A percentile compares a stretch with the other conserved stretches of the same genome.
These are phyloP conservation scores for Anastatica hierochuntica DNA, from an alignment of 345 rosid genomes.

Conservation along the genomic window DNA sequence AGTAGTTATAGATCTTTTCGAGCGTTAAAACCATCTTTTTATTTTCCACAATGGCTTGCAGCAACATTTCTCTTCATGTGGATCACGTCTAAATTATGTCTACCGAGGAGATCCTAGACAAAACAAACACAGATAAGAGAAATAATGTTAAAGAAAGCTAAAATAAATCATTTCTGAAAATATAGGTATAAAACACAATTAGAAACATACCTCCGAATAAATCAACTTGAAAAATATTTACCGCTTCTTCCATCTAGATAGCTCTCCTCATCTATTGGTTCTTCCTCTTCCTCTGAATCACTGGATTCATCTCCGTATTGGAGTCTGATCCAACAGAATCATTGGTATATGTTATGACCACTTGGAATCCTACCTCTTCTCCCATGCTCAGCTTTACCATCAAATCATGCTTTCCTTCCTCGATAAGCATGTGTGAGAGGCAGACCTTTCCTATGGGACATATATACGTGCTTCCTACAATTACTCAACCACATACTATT, in stretches of 20 bases:
- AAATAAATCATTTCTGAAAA: too few species aligned
- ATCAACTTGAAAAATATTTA: neutral
- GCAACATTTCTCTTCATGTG: neutral
- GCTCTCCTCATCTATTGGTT: neutral
- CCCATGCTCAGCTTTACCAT: neutral
- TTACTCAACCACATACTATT: neutral
- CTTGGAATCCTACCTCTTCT: neutral
- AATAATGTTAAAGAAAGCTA: too few species aligned
- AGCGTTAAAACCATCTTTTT: neutral
- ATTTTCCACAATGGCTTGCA: neutral
- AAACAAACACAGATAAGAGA: neutral
- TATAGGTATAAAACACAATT: neutral
- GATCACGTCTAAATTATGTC: neutral
- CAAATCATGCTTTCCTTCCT: neutral
- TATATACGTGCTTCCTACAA: neutral
- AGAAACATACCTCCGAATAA: neutral
- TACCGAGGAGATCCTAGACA: neutral
- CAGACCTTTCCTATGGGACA: neutral
- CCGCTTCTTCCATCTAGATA: neutral
- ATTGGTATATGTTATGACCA: neutral
- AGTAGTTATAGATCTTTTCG: neutral
- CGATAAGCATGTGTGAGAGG: neutral
- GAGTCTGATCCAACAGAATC: too few species aligned
- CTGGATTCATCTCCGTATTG: neutral
- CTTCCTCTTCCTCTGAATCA: neutral